Percentiles rank a stretch among this genome's conserved stretches.
These are phyloP conservation scores for Nigrospora sphaerica DNA, from an alignment of 2,329 filamentous ascomycete genomes.

Conservation along the genomic window DNA sequence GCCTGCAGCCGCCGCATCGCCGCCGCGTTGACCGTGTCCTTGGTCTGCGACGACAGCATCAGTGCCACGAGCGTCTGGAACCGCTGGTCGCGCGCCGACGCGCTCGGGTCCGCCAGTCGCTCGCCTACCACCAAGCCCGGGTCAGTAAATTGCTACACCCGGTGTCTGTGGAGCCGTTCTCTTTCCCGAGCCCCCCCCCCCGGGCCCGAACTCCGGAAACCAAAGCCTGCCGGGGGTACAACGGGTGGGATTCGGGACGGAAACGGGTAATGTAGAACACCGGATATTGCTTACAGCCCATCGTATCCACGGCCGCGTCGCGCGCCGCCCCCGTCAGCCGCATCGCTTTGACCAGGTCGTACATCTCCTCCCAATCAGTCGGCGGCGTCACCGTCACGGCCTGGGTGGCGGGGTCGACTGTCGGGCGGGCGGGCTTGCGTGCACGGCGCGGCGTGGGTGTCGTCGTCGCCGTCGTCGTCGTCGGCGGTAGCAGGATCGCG, in stretches of 20 bases:
- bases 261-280: too few relatives aligned
- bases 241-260: too few relatives aligned
- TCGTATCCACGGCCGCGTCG: slow-evolving; percentile 89
- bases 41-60: slow-evolving; percentile 90
- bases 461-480: not conserved
- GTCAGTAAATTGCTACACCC: too few relatives aligned
- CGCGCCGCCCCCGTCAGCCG: slow-evolving; percentile 48
- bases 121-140: too few relatives aligned
- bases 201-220: too few relatives aligned
- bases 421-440: slow-evolving; percentile 19
- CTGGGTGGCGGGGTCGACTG: slow-evolving; percentile 13
- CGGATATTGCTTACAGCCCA: too few relatives aligned
- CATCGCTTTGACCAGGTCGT: slow-evolving; percentile 72
- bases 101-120: slow-evolving; percentile 51
- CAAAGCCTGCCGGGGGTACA: too few relatives aligned
- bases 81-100: slow-evolving; percentile 51
- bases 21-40: slow-evolving; percentile 81
- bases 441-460: slow-evolving; percentile 7
- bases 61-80: slow-evolving; percentile 83
- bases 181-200: too few relatives aligned
- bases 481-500: not conserved
- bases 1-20: slow-evolving; percentile 75
- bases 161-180: too few relatives aligned
- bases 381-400: slow-evolving; percentile 13
- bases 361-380: slow-evolving; percentile 64